Base-by-base conservation (phyloP, 164 flowering plant species). In the Tinospora cordifolia region DNA sequence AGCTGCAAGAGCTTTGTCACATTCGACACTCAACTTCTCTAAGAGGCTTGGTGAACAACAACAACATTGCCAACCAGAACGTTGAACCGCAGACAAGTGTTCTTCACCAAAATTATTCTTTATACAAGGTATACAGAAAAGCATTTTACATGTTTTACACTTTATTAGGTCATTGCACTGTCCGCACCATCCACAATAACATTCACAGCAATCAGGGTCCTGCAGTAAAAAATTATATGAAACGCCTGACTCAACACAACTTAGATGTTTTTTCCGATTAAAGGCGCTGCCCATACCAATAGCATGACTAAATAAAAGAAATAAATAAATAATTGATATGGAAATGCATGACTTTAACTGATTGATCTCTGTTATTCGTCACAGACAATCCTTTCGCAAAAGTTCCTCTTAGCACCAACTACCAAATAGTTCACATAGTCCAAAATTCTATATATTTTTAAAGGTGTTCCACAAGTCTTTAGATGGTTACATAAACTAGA, bases 101-200 rank as follows among this genome's bases (percentile, higher is more conserved):
- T 81, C 85, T 71, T 82, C 87, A 40, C 93, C 90, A 76, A 90
- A 63, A 76, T 92, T 90, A 77, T 83, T 79, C 75, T 78, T 85
- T 75, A 92, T 80, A 79, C 98, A 92, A 15, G 65, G 44, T 14
- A 74, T 66, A 82, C 98, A 92, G 69, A 92, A 87, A 17, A 87
- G 74, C 58, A 63, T 72, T 72, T 83, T 81, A 78, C 98, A 92
- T 34, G 85, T 80, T 75, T 72, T 88, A 72, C 98, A 92, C 75
- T 77, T 83, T 38, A 88, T 73, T 40, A 92, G 78, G 65, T 88
- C 88, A 72, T 69, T 76, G 75, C 75, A 80, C 74, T 70, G 71
- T 67, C 96, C 98, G 79, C 98, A 92, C 98, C 98, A 92, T 68
- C 85, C 86, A 83, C 98, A 92, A 73, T 81, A 87, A 70, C 91